Conservation (phyloP, 2,329 filamentous ascomycete genomes). For the Paraphoma sp. region DNA sequence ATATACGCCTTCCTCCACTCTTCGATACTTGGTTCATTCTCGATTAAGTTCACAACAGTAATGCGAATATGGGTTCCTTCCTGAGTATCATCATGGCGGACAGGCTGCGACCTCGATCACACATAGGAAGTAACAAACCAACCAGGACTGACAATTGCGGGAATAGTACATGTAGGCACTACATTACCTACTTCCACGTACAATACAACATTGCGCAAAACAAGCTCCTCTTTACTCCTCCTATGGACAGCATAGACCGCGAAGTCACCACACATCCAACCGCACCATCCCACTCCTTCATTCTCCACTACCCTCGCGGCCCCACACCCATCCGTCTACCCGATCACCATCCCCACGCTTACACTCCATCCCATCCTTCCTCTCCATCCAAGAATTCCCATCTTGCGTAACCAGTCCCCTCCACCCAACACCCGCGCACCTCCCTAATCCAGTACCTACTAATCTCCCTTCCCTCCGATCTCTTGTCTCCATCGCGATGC, state of each 20-base stretch:
- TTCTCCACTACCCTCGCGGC: background rate
- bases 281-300: background rate
- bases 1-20: background rate
- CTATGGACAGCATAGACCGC: no score
- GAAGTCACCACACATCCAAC: no score
- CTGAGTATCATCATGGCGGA: no score
- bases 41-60: background rate
- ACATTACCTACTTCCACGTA: no score
- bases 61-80: no score
- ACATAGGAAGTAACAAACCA: no score
- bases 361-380: background rate
- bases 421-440: no score
- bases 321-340: background rate
- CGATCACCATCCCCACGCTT: background rate
- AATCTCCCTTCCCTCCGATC: background rate
- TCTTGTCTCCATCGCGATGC: background rate
- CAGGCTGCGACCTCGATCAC: no score
- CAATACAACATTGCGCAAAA: no score
- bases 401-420: background rate
- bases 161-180: no score
- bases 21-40: background rate
- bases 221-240: no score
- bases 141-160: no score
- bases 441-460: background rate
- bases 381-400: background rate